Conservation (phyloP, 805 yeast genomes). For the Nakazawaea sp. region DNA sequence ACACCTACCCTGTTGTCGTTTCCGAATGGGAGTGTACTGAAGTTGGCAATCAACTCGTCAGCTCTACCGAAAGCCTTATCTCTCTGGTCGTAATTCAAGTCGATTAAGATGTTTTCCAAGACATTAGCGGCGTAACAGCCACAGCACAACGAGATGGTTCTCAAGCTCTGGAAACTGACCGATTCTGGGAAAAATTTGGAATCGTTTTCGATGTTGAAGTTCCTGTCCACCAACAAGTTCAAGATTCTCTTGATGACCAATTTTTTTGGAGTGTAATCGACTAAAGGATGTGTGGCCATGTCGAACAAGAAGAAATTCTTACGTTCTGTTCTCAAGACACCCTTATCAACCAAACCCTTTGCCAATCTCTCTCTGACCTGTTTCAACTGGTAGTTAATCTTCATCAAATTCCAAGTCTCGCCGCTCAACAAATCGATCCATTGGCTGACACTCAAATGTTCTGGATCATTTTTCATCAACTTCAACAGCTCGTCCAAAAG, state of each 20-base stretch:
- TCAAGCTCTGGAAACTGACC: slow-evolving; percentile 60
- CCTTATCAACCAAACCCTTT: slow-evolving; percentile 95
- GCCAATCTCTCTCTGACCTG: slow-evolving; percentile 96
- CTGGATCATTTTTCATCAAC: slow-evolving; percentile 80
- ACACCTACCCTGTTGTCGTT: slow-evolving; percentile 50
- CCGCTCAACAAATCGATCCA: slow-evolving; percentile 95
- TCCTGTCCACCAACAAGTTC: slow-evolving; percentile 64
- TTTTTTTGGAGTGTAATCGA: slow-evolving; percentile 81
- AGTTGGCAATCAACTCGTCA: slow-evolving; percentile 83
- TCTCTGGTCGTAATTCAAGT: slow-evolving; percentile 77
- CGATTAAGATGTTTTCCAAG: slow-evolving; percentile 76
- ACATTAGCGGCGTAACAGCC: slow-evolving; percentile 96
- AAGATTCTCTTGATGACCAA: slow-evolving; percentile 69
- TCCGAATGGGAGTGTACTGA: slow-evolving; percentile 75
- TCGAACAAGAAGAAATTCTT: slow-evolving; percentile 91
- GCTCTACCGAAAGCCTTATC: slow-evolving; percentile 91
- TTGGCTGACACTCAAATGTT: slow-evolving; percentile 67
- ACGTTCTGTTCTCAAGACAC: slow-evolving; percentile 91
- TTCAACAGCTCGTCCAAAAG: slow-evolving; percentile 89
- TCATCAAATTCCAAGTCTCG: slow-evolving; percentile 96
- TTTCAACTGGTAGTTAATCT: slow-evolving; percentile 89
- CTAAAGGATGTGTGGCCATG: slow-evolving; percentile 97
- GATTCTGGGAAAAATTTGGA: slow-evolving; percentile 63
- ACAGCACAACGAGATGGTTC: slow-evolving; percentile 77
- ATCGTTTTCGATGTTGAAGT: slow-evolving; percentile 46